Evolutionary conservation across 2,329 filamentous ascomycete species (phyloP).

Genomic region (Hypoxylon sp.): DNA sequence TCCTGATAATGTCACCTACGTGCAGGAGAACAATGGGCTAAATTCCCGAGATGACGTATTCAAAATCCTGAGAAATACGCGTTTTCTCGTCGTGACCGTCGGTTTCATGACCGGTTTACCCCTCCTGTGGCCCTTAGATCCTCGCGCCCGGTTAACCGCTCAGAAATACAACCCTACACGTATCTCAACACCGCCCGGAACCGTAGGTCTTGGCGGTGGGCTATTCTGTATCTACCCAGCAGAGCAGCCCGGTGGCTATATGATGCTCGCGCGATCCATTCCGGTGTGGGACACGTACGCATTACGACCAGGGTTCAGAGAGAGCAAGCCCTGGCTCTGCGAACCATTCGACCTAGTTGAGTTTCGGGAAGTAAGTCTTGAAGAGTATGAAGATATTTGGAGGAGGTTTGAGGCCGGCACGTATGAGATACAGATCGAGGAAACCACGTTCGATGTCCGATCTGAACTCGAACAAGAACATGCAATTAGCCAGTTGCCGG

Average conservation of each 20-base stretch:
- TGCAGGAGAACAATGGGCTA: slow-evolving; percentile 58
- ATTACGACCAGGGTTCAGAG: slow-evolving; percentile 51
- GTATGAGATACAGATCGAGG: slow-evolving; percentile 52
- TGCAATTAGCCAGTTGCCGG: slow-evolving; percentile 38
- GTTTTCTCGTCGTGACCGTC: slow-evolving; percentile 54
- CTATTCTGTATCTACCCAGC: slow-evolving; percentile 57
- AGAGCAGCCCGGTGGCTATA: slow-evolving; percentile 59
- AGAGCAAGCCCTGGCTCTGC: slow-evolving; percentile 56
- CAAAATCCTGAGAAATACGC: slow-evolving; percentile 53
- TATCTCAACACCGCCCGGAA: slow-evolving; percentile 56
- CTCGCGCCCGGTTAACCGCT: slow-evolving; percentile 44
- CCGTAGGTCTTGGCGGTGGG: slow-evolving; percentile 57
- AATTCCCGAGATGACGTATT: slow-evolving; percentile 53
- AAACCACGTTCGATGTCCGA: slow-evolving; percentile 52
- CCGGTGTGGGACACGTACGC: slow-evolving; percentile 56
- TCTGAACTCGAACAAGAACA: slow-evolving; percentile 49
- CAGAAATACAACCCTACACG: slow-evolving; percentile 57
- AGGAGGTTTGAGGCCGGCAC: slow-evolving; percentile 52
- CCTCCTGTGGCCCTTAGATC: slow-evolving; percentile 52
- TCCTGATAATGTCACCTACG: slow-evolving; percentile 72
- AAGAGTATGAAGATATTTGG: slow-evolving; percentile 53
- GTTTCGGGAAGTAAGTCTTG: slow-evolving; percentile 55
- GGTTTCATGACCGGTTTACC: slow-evolving; percentile 59
- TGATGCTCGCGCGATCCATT: slow-evolving; percentile 54
- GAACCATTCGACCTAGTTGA: slow-evolving; percentile 55